phyloP scores from a whole-genome alignment of 2,329 filamentous ascomycete species.

The Pseudocercospora cruenta region DNA sequence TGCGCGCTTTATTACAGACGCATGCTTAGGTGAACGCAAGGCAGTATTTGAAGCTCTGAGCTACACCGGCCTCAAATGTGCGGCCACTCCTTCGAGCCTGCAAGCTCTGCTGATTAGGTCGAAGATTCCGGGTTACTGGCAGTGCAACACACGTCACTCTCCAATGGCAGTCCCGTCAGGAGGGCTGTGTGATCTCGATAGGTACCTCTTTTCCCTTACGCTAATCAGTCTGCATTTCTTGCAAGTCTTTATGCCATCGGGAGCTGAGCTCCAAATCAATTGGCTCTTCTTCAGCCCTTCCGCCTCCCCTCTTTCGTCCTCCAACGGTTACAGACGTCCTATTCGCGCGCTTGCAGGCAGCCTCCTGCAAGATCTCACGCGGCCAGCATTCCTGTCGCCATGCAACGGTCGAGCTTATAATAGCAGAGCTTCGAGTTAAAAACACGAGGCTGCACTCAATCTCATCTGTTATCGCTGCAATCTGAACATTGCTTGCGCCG shows the following conservation, averaged over 20 bases:
- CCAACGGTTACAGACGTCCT: background rate
- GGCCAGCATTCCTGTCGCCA: conserved; percentile 1
- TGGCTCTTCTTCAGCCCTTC: conserved; percentile 5
- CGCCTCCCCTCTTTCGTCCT: conserved; percentile 3
- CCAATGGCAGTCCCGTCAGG: background rate
- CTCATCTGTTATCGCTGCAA: background rate
- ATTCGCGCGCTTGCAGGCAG: background rate
- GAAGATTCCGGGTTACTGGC: background rate
- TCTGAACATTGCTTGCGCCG: background rate
- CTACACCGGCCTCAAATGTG: background rate
- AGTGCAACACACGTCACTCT: background rate
- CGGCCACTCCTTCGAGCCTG: background rate
- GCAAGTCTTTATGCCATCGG: background rate
- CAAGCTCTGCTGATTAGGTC: background rate
- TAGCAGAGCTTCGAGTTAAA: conserved; percentile 7
- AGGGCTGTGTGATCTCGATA: background rate
- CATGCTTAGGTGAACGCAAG: background rate
- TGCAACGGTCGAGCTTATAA: conserved; percentile 8
- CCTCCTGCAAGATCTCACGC: conserved; percentile 1
- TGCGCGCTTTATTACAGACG: background rate
- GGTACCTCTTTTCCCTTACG: background rate
- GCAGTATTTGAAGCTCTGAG: background rate
- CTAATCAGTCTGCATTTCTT: background rate
- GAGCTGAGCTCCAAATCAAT: background rate
- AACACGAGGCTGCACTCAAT: conserved; percentile 3